Base-by-base conservation (phyloP, 495 filamentous ascomycete genomes). In the Penicillium robsamsonii region DNA sequence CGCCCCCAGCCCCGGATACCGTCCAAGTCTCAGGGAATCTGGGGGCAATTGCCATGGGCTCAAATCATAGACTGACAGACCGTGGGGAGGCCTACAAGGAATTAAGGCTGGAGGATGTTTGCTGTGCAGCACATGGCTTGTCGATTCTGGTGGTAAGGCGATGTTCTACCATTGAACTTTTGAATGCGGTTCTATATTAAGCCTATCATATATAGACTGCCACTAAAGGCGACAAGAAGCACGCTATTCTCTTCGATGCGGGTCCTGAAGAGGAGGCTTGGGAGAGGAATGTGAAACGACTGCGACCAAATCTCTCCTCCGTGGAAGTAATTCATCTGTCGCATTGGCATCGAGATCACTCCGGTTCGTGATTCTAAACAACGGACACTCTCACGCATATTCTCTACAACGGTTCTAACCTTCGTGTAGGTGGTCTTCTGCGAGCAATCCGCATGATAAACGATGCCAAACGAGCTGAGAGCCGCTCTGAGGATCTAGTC, bases 321-420 rank as follows among this genome's bases (percentile, higher is more conserved):
- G 81, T 96, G 40, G 87, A 89, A 57, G 77, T 83, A 35, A 73
- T 96, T 10, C 89, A 93, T 62, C 82, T 96, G 1, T 95, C 78
- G 6, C 84, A 86, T 57, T 86, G 82, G 83, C 84, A 86, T 71
- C 79, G 83, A 25, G 84, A 86, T 56, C 84, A 86, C 63, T 81
- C 76, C 41, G 78, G 74, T 75, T 30, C 20, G 64, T 65, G 7
- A 7, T 44, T 15, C 33, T 35, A 9, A 27, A 15, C 4, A 27
- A 43, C 2, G 5, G 5, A 22, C 18, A 17, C 13, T 4, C 13
- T 8, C 10, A 3, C 12, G 2, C 10, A 18, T 53, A 7, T 22
- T 17, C 15, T 10, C 8, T 22, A 31, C 2, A 18, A 8, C 11
- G 24, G 9, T 17, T n/a, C 46, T 48, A 30, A 56, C 46, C 11